phyloP scores from a whole-genome alignment of 257 asterid species.

The Verbena officinalis region DNA sequence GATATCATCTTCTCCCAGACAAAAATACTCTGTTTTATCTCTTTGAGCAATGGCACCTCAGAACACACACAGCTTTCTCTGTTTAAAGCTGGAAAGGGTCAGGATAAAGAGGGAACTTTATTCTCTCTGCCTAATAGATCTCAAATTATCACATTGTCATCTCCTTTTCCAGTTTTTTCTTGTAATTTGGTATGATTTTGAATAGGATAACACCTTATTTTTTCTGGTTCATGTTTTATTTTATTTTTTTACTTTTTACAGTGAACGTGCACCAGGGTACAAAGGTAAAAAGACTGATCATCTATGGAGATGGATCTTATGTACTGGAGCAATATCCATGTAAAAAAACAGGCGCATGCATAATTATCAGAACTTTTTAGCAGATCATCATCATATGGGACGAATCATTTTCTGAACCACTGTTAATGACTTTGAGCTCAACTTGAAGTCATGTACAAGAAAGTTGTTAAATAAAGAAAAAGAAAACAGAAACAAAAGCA shows the following conservation, averaged over 20 bases:
- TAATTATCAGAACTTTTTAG: slow-evolving; percentile 23
- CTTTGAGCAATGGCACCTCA: slow-evolving; percentile 17
- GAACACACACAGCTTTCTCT: slow-evolving; percentile 30
- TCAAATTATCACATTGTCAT: slow-evolving; percentile 35
- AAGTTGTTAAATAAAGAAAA: too few species aligned
- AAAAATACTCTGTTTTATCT: slow-evolving; percentile 1
- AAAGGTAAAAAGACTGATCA: slow-evolving; percentile 6
- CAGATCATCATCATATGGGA: slow-evolving; percentile 17
- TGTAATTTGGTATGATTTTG: not conserved
- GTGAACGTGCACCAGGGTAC: slow-evolving; percentile 14
- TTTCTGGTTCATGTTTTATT: not conserved
- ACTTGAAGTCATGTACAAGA: too few species aligned
- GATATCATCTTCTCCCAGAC: slow-evolving; percentile 21
- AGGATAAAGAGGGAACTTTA: slow-evolving; percentile 42
- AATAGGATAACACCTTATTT: slow-evolving; percentile 1
- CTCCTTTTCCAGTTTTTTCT: slow-evolving; percentile 42
- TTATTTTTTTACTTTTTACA: slow-evolving; percentile 25
- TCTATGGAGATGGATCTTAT: slow-evolving; percentile 4
- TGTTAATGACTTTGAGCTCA: not conserved
- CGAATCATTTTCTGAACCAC: slow-evolving; percentile 11
- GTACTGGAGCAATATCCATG: not conserved
- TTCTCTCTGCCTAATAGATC: slow-evolving; percentile 61
- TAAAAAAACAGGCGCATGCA: slow-evolving; percentile 34
- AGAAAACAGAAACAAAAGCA: too few species aligned
- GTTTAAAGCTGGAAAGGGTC: slow-evolving; percentile 33